A percentile compares a stretch with the other conserved stretches of the same genome.
Conservation (phyloP, 2,329 filamentous ascomycete species). For the Furcasterigmium furcatum region DNA sequence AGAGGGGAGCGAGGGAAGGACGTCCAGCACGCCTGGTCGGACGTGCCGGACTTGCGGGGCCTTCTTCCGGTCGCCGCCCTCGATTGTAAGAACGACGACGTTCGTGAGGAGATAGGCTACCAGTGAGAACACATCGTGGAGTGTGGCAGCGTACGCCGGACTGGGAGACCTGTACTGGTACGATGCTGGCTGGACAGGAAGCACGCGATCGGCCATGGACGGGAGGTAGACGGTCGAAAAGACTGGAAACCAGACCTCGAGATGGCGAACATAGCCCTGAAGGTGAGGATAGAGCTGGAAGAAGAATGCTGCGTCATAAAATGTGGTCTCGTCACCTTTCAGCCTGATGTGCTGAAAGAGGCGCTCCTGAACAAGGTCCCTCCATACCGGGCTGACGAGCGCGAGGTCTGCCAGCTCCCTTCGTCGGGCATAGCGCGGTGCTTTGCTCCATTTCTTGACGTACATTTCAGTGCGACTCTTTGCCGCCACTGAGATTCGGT, state of each 20-base stretch:
- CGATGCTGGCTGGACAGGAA: not conserved
- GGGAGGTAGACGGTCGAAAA: conserved; percentile 40
- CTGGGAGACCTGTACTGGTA: not conserved
- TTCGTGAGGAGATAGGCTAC: conserved; percentile 56
- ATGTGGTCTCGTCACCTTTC: conserved; percentile 64
- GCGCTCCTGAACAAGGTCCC: conserved; percentile 64
- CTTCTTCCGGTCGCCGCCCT: conserved; percentile 75
- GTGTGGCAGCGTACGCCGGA: conserved; percentile 27
- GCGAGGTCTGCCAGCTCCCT: conserved; percentile 66
- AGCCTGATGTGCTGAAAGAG: conserved; percentile 75
- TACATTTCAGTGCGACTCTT: conserved; percentile 52
- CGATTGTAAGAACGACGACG: conserved; percentile 65
- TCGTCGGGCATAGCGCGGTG: conserved; percentile 62
- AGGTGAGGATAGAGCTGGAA: conserved; percentile 58
- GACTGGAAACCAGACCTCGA: conserved; percentile 77
- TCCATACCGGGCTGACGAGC: conserved; percentile 61
- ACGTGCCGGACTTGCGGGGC: conserved; percentile 57
- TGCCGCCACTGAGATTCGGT: conserved; percentile 59
- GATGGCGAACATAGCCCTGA: conserved; percentile 62
- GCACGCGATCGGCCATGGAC: too few relatives aligned
- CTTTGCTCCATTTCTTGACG: conserved; percentile 60
- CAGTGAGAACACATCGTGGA: conserved; percentile 68
- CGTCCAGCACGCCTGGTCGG: conserved; percentile 16
- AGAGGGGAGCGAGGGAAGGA: conserved; percentile 45
- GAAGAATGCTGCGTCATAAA: conserved; percentile 58